A percentile compares a stretch with the other conserved stretches of the same genome.
These are phyloP conservation scores for Fonsecaea erecta DNA, from an alignment of 2,329 filamentous ascomycete species.

Conservation along the genomic window DNA sequence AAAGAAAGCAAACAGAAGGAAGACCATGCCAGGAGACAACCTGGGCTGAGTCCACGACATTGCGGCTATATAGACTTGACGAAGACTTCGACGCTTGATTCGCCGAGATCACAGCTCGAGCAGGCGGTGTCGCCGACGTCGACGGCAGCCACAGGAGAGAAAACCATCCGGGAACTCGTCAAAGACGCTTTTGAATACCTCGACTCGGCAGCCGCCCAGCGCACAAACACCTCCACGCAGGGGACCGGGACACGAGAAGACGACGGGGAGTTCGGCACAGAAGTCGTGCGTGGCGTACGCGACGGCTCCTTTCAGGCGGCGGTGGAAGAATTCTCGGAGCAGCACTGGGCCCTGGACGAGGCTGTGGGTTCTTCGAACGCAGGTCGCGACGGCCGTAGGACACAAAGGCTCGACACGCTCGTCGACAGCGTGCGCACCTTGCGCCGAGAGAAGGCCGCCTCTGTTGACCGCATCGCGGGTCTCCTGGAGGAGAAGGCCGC, in stretches of 20 bases:
- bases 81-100: background rate
- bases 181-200: background rate
- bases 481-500: slow-evolving; percentile 11
- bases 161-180: background rate
- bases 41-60: background rate
- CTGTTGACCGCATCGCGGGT: background rate
- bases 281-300: background rate
- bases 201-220: background rate
- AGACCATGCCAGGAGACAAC: background rate
- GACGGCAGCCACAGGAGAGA: background rate
- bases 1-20: background rate
- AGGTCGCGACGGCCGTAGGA: background rate
- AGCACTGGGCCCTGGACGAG: background rate
- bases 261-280: background rate
- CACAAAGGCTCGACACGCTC: background rate
- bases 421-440: background rate
- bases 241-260: background rate
- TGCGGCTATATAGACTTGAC: background rate
- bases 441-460: slow-evolving; percentile 2
- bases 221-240: background rate
- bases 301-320: slow-evolving; percentile 7
- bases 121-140: background rate
- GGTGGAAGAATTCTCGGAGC: background rate
- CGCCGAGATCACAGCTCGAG: background rate
- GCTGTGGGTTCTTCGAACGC: background rate